These are phyloP conservation scores for Dactylellina leptospora DNA, from an alignment of 2,329 filamentous ascomycete species.

Conservation along the genomic window DNA sequence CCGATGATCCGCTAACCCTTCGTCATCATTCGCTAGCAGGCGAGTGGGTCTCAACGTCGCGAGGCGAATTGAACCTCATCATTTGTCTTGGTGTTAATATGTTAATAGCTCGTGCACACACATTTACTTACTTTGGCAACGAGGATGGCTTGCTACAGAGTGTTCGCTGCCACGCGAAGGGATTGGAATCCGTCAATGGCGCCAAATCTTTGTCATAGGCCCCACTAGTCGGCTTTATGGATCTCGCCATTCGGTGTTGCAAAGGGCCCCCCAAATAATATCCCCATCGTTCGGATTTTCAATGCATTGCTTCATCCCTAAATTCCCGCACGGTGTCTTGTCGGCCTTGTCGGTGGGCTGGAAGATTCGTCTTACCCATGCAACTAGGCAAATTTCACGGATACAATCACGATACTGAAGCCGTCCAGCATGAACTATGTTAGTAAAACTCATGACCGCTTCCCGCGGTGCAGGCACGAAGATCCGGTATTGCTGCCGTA, in stretches of 20 bases:
- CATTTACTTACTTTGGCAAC: slow-evolving; percentile 6
- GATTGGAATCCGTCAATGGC: slow-evolving; percentile 24
- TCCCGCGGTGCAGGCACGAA: slow-evolving; percentile 49
- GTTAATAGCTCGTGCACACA: neutral
- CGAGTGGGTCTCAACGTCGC: slow-evolving; percentile 31
- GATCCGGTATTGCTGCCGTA: slow-evolving; percentile 44
- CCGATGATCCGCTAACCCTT: slow-evolving; percentile 53
- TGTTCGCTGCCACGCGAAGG: slow-evolving; percentile 1
- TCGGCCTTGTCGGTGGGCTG: slow-evolving; percentile 17
- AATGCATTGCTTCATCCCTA: slow-evolving; percentile 35
- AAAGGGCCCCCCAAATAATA: neutral
- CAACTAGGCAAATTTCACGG: slow-evolving; percentile 23
- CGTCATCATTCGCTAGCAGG: slow-evolving; percentile 43
- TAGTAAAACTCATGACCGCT: slow-evolving; percentile 28
- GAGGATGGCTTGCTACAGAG: slow-evolving; percentile 7
- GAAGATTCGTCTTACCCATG: slow-evolving; percentile 18
- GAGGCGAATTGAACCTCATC: slow-evolving; percentile 26
- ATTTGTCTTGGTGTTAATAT: neutral
- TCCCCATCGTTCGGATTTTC: neutral
- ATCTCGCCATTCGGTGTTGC: slow-evolving; percentile 17
- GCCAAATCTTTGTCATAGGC: slow-evolving; percentile 3
- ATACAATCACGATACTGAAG: slow-evolving; percentile 14
- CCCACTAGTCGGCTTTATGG: slow-evolving; percentile 25
- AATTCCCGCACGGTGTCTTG: slow-evolving; percentile 43
- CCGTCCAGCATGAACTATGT: slow-evolving; percentile 2